Evolutionary conservation across 306 rosid genomes (phyloP), one percentile per base, ranked within the genome.

Genomic region (Ormosia emarginata): DNA sequence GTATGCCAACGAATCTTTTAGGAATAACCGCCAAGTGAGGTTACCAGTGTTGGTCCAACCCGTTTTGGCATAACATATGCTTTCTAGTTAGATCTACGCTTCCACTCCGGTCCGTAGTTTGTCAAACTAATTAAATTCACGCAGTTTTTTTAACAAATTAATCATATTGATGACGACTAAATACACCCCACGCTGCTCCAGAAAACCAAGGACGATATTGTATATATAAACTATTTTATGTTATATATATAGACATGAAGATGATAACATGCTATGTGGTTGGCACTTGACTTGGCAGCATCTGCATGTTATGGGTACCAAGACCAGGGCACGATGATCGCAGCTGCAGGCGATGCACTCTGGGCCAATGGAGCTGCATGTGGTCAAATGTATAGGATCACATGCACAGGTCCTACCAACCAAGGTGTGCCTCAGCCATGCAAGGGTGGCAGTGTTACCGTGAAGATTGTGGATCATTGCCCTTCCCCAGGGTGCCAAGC

Each of bases 401-500:
- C 46, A 1, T 79, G 87, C 81, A 79, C 81, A 8, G 65, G 87
- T 8, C 17, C 43, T 0, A 67, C 87, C 55, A 84, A 74, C 81
- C 6, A 2, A 6, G 87, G 87, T 0, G 80, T 72, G 6, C 43
- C 71, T 32, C 76, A 71, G 1, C 83, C 83, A 9, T 79, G 84
- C 47, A 75, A 15, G 1, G 61, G 78, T 30, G 43, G 49, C 2
- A 58, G 41, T 15, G 79, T 80, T 29, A 74, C 84, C 1, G 87
- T 84, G 32, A 84, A 79, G 87, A 61, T 84, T 13, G 87, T 84
- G 0, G 87, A 84, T 52, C 68, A 6, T 44, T 84, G 87, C 41
- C 79, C 83, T 62, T 55, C 83, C 11, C 87, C 84, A 0, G 84
- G 72, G 34, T 84, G 84, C 68, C 52, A 69, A 32, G 18, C 68